Evolutionary conservation across 768 basidiomycete genomes (phyloP).

Genomic region (Boletus reticulatus): DNA sequence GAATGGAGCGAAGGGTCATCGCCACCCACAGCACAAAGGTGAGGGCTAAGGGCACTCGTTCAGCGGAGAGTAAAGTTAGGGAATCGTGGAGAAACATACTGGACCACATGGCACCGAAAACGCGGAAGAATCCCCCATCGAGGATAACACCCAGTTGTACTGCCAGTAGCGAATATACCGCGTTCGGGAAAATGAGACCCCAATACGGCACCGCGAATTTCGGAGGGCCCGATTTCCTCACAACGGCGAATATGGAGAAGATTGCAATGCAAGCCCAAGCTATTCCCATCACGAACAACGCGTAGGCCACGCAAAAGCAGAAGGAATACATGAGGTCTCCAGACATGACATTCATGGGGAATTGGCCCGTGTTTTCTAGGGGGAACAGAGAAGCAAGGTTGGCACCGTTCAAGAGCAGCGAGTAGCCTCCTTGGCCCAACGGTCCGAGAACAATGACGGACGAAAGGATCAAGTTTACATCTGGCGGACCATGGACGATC

Average conservation of each 20-base stretch:
- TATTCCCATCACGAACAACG: conserved; percentile 55
- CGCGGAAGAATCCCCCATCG: conserved; percentile 49
- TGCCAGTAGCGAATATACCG: conserved; percentile 48
- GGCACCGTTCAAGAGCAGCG: conserved; percentile 40
- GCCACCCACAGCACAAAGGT: conserved; percentile 43
- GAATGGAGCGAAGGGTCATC: conserved; percentile 42
- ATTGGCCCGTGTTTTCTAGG: conserved; percentile 26
- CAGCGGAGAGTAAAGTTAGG: neutral
- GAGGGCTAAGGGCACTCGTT: conserved; percentile 28
- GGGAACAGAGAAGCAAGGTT: conserved; percentile 36
- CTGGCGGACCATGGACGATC: conserved; percentile 40
- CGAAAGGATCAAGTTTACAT: conserved; percentile 39
- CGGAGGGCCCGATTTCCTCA: conserved; percentile 30
- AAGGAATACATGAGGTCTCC: conserved; percentile 43
- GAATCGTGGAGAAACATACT: conserved; percentile 31
- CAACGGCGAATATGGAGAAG: conserved; percentile 37
- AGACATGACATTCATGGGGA: conserved; percentile 33
- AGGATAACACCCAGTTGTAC: conserved; percentile 49
- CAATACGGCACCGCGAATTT: conserved; percentile 50
- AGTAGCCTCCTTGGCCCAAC: conserved; percentile 51
- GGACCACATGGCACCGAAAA: conserved; percentile 53
- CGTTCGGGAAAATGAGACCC: conserved; percentile 58
- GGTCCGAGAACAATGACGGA: conserved; percentile 52
- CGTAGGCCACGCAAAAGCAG: conserved; percentile 45
- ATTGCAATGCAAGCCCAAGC: conserved; percentile 48